Evolutionary conservation across 129 eudicot species (phyloP), one percentile per base, ranked within the genome.

Genomic region (Glebionis coronaria): DNA sequence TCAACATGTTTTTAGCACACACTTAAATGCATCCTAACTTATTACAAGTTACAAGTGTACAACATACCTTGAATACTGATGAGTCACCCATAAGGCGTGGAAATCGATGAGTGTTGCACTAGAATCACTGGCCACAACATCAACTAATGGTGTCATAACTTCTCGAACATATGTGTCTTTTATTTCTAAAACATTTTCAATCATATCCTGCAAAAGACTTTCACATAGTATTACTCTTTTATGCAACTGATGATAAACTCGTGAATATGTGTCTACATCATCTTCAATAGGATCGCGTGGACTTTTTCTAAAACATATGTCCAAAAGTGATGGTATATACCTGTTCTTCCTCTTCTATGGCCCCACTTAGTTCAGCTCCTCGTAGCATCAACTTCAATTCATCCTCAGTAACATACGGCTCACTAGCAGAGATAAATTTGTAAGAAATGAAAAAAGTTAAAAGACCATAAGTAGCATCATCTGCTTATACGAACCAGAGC

Each of bases 91-190:
- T 47, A 88, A 75, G 77, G 73, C 60, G 51, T 93, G 97, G 72
- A 93, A 93, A 86, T 93, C 99, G 4, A 89, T 71, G 2, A 93
- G 84, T 44, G 99, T 86, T 29, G 99, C 92, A 79, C 91, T 80
- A 56, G 92, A 79, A 83, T 93, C 97, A 77, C 88, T 93, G 54
- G 99, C 99, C 46, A 93, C 95, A 72, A 89, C 97, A 63, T 93
- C 99, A 75, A 93, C 96, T 76, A 93, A 95, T 54, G 99, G 99
- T n/a, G 99, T 93, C 99, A 93, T 93, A 81, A 93, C 97, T 82
- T 93, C 99, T 51, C 99, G 80, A 72, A 93, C 99, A 45, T 89
- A 88, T 3, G 99, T 93, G 78, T 93, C 99, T 89, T 93, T 93
- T 60, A 93, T 88, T 82, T 93, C 99, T 74, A 93, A 75, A 72